Conservation (phyloP, 2,329 filamentous ascomycete genomes). For the Colletotrichum cordylinicola region DNA sequence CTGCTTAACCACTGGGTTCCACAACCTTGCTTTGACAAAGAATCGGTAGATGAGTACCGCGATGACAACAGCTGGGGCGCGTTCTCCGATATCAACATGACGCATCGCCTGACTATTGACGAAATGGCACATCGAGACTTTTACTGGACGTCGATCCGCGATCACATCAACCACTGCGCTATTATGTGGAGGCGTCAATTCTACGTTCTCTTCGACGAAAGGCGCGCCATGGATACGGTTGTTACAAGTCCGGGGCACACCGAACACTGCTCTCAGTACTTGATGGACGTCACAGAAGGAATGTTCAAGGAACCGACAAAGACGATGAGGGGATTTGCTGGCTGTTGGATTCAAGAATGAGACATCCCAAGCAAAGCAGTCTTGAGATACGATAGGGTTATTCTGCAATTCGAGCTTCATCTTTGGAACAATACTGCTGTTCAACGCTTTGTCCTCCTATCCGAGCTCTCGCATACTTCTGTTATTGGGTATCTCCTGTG, state of each 20-base stretch:
- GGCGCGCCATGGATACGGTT: constrained; percentile 24
- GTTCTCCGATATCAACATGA: constrained; percentile 27
- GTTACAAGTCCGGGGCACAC: constrained; percentile 28
- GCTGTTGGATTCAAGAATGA: constrained; percentile 15
- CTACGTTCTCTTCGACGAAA: constrained; percentile 27
- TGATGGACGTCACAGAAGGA: constrained; percentile 27
- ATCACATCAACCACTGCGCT: constrained; percentile 32
- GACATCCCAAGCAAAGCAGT: not conserved
- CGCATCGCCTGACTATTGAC: constrained; percentile 21
- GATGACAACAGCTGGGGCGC: constrained; percentile 30
- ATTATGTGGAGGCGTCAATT: constrained; percentile 32
- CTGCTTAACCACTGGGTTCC: constrained; percentile 31
- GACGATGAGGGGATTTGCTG: constrained; percentile 17
- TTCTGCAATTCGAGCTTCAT: not conserved
- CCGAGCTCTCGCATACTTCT: too few species aligned
- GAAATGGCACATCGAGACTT: constrained; percentile 26
- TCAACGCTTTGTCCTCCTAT: not conserved
- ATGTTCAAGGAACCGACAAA: constrained; percentile 23
- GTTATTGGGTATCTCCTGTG: too few species aligned
- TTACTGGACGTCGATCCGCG: constrained; percentile 28
- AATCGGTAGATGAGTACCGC: constrained; percentile 28
- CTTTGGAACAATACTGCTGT: not conserved
- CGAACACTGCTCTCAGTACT: constrained; percentile 31
- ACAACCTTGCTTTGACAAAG: constrained; percentile 24
- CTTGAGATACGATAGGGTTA: not conserved